Base-by-base conservation (phyloP, 768 basidiomycete genomes). In the Amanita inopinata region DNA sequence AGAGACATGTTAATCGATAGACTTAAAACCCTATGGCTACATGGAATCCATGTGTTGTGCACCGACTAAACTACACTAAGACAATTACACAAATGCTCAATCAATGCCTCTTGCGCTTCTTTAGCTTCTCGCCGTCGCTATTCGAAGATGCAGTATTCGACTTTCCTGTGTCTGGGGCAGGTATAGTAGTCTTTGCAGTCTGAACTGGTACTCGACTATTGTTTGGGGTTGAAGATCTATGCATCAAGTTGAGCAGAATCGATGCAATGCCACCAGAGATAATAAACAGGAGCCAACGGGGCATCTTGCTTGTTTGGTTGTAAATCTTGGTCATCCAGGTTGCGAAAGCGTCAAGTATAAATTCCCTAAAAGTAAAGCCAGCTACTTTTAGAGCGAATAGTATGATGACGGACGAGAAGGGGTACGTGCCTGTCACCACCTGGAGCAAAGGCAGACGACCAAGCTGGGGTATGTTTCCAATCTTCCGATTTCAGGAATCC, bases 201-300 rank as follows among this genome's bases (percentile, higher is more conserved):
- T 40, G 41, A 32, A 24, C 25, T 2, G 33, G 20, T 19, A 33
- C 12, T 20, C 14, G 40, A 33, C 8, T 48, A 34, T 24, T 39
- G 34, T 5, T 51, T 15, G 25, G 24, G 23, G 25, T 27, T 53
- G 55, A 44, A 47, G 49, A 3, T 50, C 56, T 60, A 56, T 90
- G 88, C 49, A 89, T 56, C 27, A 84, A 46, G 40, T 75, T 73
- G 53, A 91, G 69, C 14, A 85, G 40, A 46, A 84, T 34, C n/a
- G 81, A 83, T 5, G 73, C 88, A 30, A 79, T 2, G 23, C 64
- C 67, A 30, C 86, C 88, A 2, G 83, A 80, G 5, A 71, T 38
- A 34, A 86, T 51, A 53, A 85, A 69, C 53, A 89, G 60, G 17
- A 83, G 24, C 80, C 83, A 88, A 48, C 74, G 74, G n/a, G 88